These are phyloP conservation scores for Scenedesmus sp. DNA, from an alignment of 163 green algal species.

Conservation along the genomic window DNA sequence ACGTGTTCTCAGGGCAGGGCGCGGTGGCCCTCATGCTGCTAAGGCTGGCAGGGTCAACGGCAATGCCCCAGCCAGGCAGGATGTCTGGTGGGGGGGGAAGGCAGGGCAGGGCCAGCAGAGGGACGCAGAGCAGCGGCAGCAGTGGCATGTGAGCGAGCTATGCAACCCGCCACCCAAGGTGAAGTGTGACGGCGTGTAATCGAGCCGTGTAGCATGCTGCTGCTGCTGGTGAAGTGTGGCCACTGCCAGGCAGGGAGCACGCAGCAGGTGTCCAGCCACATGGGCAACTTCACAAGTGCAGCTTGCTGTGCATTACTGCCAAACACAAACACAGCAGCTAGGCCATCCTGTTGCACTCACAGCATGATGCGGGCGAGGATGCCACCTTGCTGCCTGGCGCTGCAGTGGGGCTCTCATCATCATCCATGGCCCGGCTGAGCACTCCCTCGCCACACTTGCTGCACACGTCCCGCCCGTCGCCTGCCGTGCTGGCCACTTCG, in stretches of 20 bases:
- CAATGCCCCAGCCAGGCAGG: background rate
- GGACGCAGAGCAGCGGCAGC: background rate
- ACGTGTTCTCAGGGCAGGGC: background rate
- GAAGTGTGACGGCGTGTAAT: too few species aligned
- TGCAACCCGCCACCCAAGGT: too few species aligned
- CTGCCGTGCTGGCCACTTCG: background rate
- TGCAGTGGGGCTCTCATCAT: background rate
- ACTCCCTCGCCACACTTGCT: background rate
- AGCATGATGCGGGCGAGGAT: background rate
- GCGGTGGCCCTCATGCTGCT: background rate
- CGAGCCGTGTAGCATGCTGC: too few species aligned
- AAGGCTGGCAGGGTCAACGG: background rate
- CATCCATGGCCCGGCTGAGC: background rate
- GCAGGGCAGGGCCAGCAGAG: background rate
- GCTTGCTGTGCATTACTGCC: too few species aligned
- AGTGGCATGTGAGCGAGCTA: too few species aligned
- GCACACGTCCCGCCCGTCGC: background rate
- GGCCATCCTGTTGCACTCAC: background rate
- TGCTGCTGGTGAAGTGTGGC: too few species aligned
- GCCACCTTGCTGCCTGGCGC: background rate
- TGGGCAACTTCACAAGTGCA: background rate
- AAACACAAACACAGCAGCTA: background rate
- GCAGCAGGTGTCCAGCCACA: background rate
- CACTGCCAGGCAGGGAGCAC: too few species aligned
- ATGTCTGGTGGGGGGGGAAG: background rate